Base-by-base conservation (phyloP, 148 eudicot species). In the Heliosperma pusillum region DNA sequence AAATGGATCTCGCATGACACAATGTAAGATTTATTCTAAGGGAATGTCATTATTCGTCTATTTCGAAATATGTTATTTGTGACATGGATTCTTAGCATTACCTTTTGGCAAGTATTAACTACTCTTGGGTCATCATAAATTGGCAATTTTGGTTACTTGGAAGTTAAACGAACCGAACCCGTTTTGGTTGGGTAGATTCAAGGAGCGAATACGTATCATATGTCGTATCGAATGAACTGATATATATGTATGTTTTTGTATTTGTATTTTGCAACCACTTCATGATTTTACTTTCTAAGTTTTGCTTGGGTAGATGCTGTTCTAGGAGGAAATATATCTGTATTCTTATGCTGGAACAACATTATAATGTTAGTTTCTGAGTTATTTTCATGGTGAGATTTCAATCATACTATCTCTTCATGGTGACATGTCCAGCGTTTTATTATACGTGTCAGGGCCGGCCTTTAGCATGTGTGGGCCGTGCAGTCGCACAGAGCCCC, bases 1-100 rank as follows among this genome's bases (percentile, higher is more conserved):
- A 19, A 90, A 90, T 85, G 94, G 91, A 76, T 84, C 94, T 76
- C 84, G 79, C 71, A 83, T 88, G 76, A 70, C 82, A 70, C 86
- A 83, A 79, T 78, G 97, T 92, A 85, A 87, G 91, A 57, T 65
- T 66, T 12, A 55, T 76, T 59, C 21, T 2, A 29, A 29, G 30
- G 30, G 62, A 61, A 61, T 12, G 16, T 9, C 65, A 10, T 5
- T 60, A 22, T 60, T 24, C 7, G 25, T 20, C 8, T 25, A 57
- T 57, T 57, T 57, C 42, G 7, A 58, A 58, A 20, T 7, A 7
- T 22, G 33, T 25, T 24, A 61, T 61, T 60, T 67, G 27, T 67
- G 55, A 42, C 27, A 67, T 42, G 53, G 26, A 19, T 42, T 67
- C 22, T 42, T 42, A 20, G 47, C 42, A 7, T 40, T 40, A 20